phyloP scores from a whole-genome alignment of 805 yeast genomes.

The Grigorovia yakushimaensis region DNA sequence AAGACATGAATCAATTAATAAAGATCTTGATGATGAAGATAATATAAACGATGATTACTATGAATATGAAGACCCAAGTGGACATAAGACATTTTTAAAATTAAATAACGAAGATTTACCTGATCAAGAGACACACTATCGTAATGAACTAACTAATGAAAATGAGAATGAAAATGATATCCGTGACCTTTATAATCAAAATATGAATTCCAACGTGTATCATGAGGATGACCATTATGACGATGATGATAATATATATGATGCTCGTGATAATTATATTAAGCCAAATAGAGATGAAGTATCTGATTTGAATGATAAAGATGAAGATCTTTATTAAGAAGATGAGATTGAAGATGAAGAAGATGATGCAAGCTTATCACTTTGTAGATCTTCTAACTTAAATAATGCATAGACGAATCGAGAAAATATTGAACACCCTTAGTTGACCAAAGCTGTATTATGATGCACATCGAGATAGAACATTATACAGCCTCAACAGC shows the following conservation, averaged over 20 bases:
- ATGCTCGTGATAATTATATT: conserved; percentile 49
- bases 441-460: too few relatives aligned
- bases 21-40: conserved; percentile 26
- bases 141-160: neutral
- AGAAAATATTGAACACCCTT: too few relatives aligned
- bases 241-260: conserved; percentile 56
- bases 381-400: conserved; percentile 18
- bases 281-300: conserved; percentile 44
- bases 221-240: neutral
- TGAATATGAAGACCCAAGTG: conserved; percentile 71
- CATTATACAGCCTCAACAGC: too few relatives aligned
- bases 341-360: conserved; percentile 13
- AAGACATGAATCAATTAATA: conserved; percentile 10
- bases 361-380: conserved; percentile 23
- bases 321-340: conserved; percentile 5
- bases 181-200: neutral
- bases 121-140: neutral
- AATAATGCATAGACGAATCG: conserved; percentile 1
- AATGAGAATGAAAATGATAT: neutral
- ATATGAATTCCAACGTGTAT: neutral
- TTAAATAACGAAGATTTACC: conserved; percentile 37
- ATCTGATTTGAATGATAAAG: conserved; percentile 1
- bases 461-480: too few relatives aligned
- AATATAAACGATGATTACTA: conserved; percentile 41
- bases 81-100: conserved; percentile 49